These are phyloP conservation scores for Ilex asprella DNA, from an alignment of 257 asterid species.

Conservation along the genomic window DNA sequence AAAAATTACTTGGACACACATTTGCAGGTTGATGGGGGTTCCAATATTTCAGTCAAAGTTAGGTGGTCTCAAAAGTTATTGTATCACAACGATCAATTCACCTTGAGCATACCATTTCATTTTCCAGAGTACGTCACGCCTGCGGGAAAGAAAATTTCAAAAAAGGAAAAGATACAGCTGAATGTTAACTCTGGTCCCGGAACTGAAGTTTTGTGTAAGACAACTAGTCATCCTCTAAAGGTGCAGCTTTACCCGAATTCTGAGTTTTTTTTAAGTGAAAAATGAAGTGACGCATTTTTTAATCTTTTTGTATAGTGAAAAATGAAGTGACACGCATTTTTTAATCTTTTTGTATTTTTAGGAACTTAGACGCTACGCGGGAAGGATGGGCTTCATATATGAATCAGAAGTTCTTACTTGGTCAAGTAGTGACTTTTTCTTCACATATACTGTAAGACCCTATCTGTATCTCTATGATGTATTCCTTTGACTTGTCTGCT, in stretches of 20 bases:
- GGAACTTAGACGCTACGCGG: conserved; percentile 64
- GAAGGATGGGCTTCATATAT: conserved; percentile 53
- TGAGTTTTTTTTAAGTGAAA: conserved; percentile 2
- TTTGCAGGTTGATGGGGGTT: conserved; percentile 83
- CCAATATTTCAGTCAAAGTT: conserved; percentile 58
- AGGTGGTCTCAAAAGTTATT: conserved; percentile 88
- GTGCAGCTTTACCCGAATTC: conserved; percentile 29
- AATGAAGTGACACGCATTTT: background rate
- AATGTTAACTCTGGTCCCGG: conserved; percentile 62
- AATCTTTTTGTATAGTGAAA: too few species aligned
- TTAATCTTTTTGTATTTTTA: conserved; percentile 20
- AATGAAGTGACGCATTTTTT: too few species aligned
- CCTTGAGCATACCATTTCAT: conserved; percentile 69
- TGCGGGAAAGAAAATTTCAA: conserved; percentile 74
- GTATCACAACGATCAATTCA: conserved; percentile 52
- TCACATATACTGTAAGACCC: conserved; percentile 54
- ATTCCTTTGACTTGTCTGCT: background rate
- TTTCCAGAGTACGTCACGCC: conserved; percentile 88
- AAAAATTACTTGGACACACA: too few species aligned
- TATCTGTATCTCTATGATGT: conserved; percentile 3
- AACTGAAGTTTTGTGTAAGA: conserved; percentile 52
- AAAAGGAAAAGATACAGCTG: conserved; percentile 72
- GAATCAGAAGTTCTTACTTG: conserved; percentile 78
- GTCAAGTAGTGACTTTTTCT: conserved; percentile 65
- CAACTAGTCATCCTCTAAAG: conserved; percentile 81